Base-by-base conservation (phyloP, 306 rosid genomes). In the Dryas alaskensis region DNA sequence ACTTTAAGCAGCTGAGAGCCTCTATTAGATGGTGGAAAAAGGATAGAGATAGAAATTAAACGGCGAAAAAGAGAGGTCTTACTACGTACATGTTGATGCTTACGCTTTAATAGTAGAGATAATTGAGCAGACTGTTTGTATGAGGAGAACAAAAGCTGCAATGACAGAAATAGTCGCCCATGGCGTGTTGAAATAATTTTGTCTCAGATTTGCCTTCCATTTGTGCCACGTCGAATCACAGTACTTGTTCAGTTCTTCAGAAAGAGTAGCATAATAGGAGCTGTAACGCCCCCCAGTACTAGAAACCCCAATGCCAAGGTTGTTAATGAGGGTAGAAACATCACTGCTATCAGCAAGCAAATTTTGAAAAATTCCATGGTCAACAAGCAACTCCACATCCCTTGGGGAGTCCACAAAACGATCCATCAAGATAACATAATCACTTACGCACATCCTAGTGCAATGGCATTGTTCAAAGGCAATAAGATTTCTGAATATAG, bases 381-480 rank as follows among this genome's bases (percentile, higher is more conserved):
- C 42, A 27, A 72, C 69, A 2, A 82, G 81, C 65, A 83, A 48
- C 25, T 72, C 77, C 16, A 70, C 17, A 49, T 11, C 40, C 3
- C 3, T 27, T 0, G 8, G 39, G 0, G 45, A 42, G 1, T 37
- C 43, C n/a, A 46, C 63, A 4, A 82, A 58, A 70, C 12, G 19
- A 39, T 63, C 16, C 8, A 81, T 31, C 10, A 81, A 14, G 53
- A 4, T 22, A n/a, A 69, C 2, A 47, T 76, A 73, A 49, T 73
- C 3, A 70, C 25, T 67, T 75, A 3, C 12, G 68, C 6, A 31
- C 61, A 22, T 22, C 22, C 22, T 22, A 22, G 0, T 3, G 66
- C 3, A 60, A 58, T 83, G 77, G 17, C 78, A 71, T 3, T 74
- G 71, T 71, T 87, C 88, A 31, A 75, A 84, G 16, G 84, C 87